Base-by-base conservation (phyloP, 441 rosid genomes). In the Gossypium gossypioides region DNA sequence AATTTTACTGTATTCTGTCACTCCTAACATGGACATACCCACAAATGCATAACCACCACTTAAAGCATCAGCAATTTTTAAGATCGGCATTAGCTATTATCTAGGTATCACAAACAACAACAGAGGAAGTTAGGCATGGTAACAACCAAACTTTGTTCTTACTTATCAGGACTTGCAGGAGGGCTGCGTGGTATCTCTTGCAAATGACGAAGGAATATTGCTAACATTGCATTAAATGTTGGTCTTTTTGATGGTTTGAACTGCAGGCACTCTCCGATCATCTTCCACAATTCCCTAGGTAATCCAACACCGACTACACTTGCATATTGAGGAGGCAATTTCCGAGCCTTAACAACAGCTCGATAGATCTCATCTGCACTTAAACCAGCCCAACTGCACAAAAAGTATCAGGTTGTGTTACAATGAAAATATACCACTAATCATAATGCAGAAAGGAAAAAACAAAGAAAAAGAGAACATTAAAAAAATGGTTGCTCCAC, bases 271-370 rank as follows among this genome's bases (percentile, higher is more conserved):
- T 96, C 99, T 25, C 99, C 98, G 77, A 96, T 89, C 99, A 96
- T 93, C 85, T 88, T 91, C 99, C 97, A 93, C 81, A 93, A 76
- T 68, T 91, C 98, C 75, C 97, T 83, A 6, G 98, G 99, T 70
- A 96, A 86, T 76, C 99, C 99, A 77, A 91, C 98, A 75, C 97
- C 98, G 3, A 96, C 98, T 51, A 96, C 96, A 84, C 98, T 92
- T 55, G 97, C 89, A 90, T 96, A 96, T 68, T 96, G 97, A 57
- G 98, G 97, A 73, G 98, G 99, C 81, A 88, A 81, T 79, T 85
- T 96, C 69, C 92, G 85, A 75, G 82, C 84, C 86, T 89, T 93
- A 60, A 93, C 88, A 84, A 93, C 97, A 80, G 94, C 87, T 80
- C 92, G 88, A 81, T 90, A 91, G 62, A 96, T 93, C 76, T 93